Evolutionary conservation across 2,329 filamentous ascomycete genomes (phyloP).

Genomic region (Colletotrichum higginsianum): DNA sequence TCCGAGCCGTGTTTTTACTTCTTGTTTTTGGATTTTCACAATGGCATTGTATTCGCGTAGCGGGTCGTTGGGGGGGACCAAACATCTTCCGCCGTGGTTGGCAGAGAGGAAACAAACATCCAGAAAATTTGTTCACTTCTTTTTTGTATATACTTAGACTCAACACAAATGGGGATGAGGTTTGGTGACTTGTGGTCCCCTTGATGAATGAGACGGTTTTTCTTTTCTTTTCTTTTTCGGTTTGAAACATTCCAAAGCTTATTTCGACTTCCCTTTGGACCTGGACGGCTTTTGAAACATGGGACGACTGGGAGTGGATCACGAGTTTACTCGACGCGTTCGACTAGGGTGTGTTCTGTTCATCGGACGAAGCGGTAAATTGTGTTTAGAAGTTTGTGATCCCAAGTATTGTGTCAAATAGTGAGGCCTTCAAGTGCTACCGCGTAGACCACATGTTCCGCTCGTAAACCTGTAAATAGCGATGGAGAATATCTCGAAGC

Average conservation of each 20-base stretch:
- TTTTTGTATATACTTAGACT: slow-evolving; percentile 36
- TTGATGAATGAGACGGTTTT: slow-evolving; percentile 21
- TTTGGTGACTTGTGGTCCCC: slow-evolving; percentile 31
- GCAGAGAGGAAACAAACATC: background rate
- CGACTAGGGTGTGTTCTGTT: background rate
- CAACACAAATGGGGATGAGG: slow-evolving; percentile 40
- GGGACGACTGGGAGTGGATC: background rate
- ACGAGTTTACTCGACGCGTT: background rate
- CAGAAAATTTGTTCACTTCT: slow-evolving; percentile 32
- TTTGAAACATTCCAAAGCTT: slow-evolving; percentile 20
- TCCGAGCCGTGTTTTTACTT: slow-evolving; percentile 6
- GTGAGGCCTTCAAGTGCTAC: too few relatives aligned
- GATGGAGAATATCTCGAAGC: too few relatives aligned
- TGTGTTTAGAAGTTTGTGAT: background rate
- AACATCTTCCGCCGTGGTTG: background rate
- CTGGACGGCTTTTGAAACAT: slow-evolving; percentile 5
- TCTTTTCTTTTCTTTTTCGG: too few relatives aligned
- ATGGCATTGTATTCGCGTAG: slow-evolving; percentile 28
- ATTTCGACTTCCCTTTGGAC: slow-evolving; percentile 4
- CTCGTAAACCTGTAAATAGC: too few relatives aligned
- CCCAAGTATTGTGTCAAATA: too few relatives aligned
- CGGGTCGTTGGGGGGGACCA: slow-evolving; percentile 8
- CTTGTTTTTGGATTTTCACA: slow-evolving; percentile 12
- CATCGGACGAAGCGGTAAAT: background rate
- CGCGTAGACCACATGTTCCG: too few relatives aligned